Evolutionary conservation across 306 rosid species (phyloP).

Genomic region (peach (Prunus persica)): DNA sequence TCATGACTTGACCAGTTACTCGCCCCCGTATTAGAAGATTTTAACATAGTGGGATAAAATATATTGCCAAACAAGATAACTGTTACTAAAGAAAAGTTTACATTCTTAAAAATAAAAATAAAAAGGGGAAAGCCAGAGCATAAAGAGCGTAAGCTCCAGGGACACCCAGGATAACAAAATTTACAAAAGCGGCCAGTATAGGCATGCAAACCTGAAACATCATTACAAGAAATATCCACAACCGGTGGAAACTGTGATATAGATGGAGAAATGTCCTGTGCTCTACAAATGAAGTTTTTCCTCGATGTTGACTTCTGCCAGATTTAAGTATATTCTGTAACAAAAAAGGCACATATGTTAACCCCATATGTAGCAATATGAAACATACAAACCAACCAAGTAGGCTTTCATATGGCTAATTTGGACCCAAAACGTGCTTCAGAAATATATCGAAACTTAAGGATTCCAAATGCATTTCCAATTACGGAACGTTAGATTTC

Average conservation of each 20-base stretch:
- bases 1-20: too few species aligned
- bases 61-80: neutral
- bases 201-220: constrained; percentile 81
- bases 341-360: neutral
- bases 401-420: neutral
- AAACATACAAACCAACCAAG: neutral
- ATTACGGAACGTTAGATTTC: neutral
- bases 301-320: constrained; percentile 55
- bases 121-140: neutral
- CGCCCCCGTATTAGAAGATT: neutral
- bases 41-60: neutral
- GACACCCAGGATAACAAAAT: neutral
- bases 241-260: constrained; percentile 88
- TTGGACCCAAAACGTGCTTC: neutral
- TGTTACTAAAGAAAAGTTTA: neutral
- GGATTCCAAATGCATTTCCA: neutral
- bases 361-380: constrained; percentile 2
- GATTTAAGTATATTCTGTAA: constrained; percentile 54
- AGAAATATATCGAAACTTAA: neutral
- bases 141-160: neutral
- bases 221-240: constrained; percentile 95
- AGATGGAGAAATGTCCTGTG: constrained; percentile 93
- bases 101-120: neutral
- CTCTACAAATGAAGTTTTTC: constrained; percentile 97
- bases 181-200: neutral